Percentiles rank a stretch among this genome's conserved stretches.
These are phyloP conservation scores for Quercus ilex DNA, from an alignment of 306 rosid genomes.

Conservation along the genomic window DNA sequence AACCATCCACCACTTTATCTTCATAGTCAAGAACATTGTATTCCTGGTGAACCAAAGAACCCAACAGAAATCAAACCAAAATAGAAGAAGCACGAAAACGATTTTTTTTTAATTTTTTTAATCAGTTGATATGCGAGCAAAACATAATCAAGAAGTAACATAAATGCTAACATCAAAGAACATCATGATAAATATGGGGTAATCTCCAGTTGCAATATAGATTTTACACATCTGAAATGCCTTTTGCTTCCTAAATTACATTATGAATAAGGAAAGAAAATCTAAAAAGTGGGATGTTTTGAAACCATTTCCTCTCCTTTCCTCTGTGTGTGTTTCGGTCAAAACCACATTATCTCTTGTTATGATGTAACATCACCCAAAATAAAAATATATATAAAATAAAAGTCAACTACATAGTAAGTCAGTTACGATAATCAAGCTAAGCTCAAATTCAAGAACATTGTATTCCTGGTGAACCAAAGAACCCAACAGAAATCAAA, in stretches of 20 bases:
- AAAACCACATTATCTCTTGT: background rate
- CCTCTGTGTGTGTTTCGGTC: background rate
- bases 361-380: background rate
- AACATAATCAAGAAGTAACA: background rate
- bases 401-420: background rate
- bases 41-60: constrained; percentile 51
- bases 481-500: constrained; percentile 26
- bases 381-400: background rate
- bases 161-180: background rate
- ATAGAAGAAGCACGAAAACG: background rate
- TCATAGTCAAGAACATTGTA: constrained; percentile 87
- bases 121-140: constrained; percentile 2
- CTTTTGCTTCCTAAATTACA: background rate
- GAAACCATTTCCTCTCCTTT: background rate
- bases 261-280: background rate
- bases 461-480: constrained; percentile 65
- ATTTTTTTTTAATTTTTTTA: background rate
- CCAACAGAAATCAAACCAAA: constrained; percentile 26
- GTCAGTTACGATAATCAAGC: background rate
- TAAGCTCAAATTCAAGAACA: constrained; percentile 28
- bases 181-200: background rate
- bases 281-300: background rate
- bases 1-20: constrained; percentile 88
- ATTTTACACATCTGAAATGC: background rate
- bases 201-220: background rate